Evolutionary conservation across 1,284 basidiomycete species (phyloP).

Genomic region (Phylloboletellus chloephorus): DNA sequence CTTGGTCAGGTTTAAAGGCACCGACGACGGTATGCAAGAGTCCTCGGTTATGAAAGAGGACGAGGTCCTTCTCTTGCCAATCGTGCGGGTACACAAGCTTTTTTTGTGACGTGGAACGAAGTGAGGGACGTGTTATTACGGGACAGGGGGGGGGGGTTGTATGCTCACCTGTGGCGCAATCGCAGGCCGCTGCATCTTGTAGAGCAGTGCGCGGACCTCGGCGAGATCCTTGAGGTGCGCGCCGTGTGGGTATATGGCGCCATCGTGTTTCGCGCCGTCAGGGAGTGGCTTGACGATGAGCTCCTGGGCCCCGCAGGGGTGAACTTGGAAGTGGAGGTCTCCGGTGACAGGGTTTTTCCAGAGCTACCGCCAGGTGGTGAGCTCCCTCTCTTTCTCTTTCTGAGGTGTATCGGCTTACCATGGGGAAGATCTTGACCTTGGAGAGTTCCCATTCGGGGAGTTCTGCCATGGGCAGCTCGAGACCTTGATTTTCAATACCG

Average conservation of each 20-base stretch:
- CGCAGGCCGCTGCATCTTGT: conserved; percentile 69
- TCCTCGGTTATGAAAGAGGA: conserved; percentile 69
- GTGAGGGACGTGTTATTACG: background rate
- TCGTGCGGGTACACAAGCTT: conserved; percentile 58
- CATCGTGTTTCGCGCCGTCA: conserved; percentile 36
- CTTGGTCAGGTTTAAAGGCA: conserved; percentile 55
- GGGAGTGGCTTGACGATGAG: conserved; percentile 56
- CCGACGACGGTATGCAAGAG: conserved; percentile 68
- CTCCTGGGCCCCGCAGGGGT: conserved; percentile 50
- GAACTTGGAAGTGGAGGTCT: conserved; percentile 64
- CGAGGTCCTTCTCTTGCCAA: conserved; percentile 57
- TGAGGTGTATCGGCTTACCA: conserved; percentile 40
- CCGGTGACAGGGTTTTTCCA: conserved; percentile 81
- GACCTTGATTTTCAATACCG: conserved; percentile 63
- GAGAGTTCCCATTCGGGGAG: conserved; percentile 64
- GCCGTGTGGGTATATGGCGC: conserved; percentile 63
- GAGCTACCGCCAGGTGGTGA: conserved; percentile 34
- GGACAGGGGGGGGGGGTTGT: background rate
- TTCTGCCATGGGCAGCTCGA: conserved; percentile 52
- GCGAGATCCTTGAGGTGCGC: conserved; percentile 57
- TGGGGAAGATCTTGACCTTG: conserved; percentile 61
- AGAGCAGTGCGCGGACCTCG: conserved; percentile 56
- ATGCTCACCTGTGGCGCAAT: conserved; percentile 53
- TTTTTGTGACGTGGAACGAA: conserved; percentile 14
- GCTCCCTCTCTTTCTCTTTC: conserved; percentile 1